phyloP scores from a whole-genome alignment of 192 early-diverging fungal genomes.

The Podila epigama region DNA sequence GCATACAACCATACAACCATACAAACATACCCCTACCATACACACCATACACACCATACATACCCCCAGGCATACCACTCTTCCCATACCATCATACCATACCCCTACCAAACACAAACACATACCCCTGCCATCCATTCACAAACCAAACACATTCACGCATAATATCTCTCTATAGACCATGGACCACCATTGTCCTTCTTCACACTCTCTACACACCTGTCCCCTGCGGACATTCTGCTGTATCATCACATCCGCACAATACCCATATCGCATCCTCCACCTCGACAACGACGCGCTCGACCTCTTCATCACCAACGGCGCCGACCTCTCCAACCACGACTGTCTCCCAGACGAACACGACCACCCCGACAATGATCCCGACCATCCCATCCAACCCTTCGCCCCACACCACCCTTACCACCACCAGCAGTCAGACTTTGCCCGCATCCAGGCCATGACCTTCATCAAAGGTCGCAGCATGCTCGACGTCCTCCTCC shows the following conservation, averaged over 20 bases:
- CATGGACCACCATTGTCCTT: not conserved
- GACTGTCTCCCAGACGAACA: not conserved
- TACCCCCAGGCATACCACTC: too few species aligned
- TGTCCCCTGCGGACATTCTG: slow-evolving; percentile 3
- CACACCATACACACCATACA: too few species aligned
- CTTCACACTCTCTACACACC: not conserved
- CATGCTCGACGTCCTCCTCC: not conserved
- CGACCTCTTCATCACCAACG: slow-evolving; percentile 1
- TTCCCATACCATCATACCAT: too few species aligned
- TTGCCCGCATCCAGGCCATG: not conserved
- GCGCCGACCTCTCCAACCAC: not conserved
- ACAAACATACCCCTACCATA: too few species aligned
- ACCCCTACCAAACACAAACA: too few species aligned
- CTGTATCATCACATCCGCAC: not conserved
- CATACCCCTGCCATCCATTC: not conserved
- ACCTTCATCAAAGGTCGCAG: not conserved
- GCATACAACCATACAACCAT: too few species aligned
- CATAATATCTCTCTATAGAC: not conserved
- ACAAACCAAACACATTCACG: not conserved
- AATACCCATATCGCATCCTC: not conserved
- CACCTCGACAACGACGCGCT: not conserved
- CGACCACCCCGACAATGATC: not conserved
- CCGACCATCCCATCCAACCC: not conserved
- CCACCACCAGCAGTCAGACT: not conserved
- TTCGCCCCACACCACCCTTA: not conserved